phyloP scores from a whole-genome alignment of 306 rosid species.

The Coriaria nepalensis region DNA sequence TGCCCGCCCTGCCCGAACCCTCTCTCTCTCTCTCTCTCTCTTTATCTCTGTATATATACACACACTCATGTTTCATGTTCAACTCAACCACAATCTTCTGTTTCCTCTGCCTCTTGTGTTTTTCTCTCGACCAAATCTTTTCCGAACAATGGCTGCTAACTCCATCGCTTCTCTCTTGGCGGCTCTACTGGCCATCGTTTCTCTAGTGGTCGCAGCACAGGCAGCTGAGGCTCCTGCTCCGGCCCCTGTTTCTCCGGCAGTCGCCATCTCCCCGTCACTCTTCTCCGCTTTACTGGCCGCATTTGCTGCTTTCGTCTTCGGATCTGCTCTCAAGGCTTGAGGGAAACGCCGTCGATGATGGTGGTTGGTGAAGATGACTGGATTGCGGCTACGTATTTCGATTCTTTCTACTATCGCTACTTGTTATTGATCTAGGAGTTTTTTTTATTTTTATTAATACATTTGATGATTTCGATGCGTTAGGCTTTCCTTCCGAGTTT shows the following conservation, averaged over 20 bases:
- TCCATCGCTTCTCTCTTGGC: slow-evolving; percentile 27
- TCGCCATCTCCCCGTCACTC: slow-evolving; percentile 41
- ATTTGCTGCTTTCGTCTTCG: slow-evolving; percentile 39
- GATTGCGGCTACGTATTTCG: background rate
- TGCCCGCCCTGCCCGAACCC: slow-evolving; percentile 42
- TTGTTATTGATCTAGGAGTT: background rate
- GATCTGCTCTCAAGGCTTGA: slow-evolving; percentile 59
- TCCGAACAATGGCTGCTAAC: slow-evolving; percentile 39
- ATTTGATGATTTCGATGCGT: background rate
- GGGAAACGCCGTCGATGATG: background rate
- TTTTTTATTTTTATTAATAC: too few species aligned
- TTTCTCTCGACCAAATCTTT: too few species aligned
- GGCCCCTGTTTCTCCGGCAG: slow-evolving; percentile 49
- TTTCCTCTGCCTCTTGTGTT: too few species aligned
- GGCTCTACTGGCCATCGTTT: slow-evolving; percentile 22
- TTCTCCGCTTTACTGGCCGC: slow-evolving; percentile 29
- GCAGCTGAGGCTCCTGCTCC: slow-evolving; percentile 69
- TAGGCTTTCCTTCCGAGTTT: background rate
- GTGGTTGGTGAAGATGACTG: background rate
- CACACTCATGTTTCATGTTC: background rate
- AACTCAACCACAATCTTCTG: background rate
- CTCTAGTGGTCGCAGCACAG: slow-evolving; percentile 23
- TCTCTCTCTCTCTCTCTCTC: background rate
- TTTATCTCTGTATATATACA: slow-evolving; percentile 27
- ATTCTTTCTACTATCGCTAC: background rate